Percentiles rank a stretch among this genome's conserved stretches.
phyloP scores from a whole-genome alignment of 169 alveolate genomes.

The Babesia bigemina region DNA sequence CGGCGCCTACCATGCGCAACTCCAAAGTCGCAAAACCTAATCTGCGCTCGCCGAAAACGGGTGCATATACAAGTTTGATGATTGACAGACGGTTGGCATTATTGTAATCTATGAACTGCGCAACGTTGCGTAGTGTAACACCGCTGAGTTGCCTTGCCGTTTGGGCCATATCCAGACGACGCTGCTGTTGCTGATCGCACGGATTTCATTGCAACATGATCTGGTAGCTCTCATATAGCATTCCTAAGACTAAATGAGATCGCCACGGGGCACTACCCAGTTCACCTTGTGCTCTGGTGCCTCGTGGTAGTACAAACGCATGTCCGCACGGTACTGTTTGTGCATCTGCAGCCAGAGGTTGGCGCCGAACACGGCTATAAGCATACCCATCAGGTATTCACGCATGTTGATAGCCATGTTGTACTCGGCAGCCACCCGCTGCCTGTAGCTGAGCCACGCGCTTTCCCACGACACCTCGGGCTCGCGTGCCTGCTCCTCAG shows the following conservation, averaged over 20 bases:
- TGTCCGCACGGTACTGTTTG: constrained; percentile 80
- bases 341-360: constrained; percentile 77
- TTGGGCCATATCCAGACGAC: no score
- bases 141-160: no score
- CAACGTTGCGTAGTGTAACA: no score
- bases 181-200: no score
- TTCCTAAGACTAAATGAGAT: constrained; percentile 61
- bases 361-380: constrained; percentile 77
- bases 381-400: constrained; percentile 79
- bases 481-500: constrained; percentile 78
- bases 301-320: constrained; percentile 86
- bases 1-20: no score
- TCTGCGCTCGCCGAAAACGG: no score
- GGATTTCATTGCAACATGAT: no score
- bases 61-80: no score
- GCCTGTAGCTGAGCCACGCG: constrained; percentile 87
- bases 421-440: constrained; percentile 82
- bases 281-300: constrained; percentile 89
- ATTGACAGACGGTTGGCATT: no score
- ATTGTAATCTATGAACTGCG: no score
- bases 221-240: neutral
- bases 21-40: no score
- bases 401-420: constrained; percentile 75
- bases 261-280: constrained; percentile 90
- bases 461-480: constrained; percentile 83